A percentile compares a stretch with the other conserved stretches of the same genome.
phyloP scores from a whole-genome alignment of 177 flowering plant species.

The Vitis hybrid region DNA sequence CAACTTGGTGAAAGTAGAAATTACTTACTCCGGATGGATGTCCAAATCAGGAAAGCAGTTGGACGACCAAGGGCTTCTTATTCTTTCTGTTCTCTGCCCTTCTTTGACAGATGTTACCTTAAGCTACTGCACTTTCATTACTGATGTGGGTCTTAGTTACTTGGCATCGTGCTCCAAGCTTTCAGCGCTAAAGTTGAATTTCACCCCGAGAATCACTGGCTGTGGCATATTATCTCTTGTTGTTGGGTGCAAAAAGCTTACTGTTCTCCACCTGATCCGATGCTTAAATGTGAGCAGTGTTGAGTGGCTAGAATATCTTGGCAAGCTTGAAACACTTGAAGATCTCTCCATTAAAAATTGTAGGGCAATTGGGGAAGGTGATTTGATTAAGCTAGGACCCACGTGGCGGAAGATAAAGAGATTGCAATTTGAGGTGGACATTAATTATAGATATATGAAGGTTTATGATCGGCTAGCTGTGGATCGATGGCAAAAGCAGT shows the following conservation, averaged over 20 bases:
- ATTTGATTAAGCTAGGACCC: conserved; percentile 66
- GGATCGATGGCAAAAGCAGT: conserved; percentile 69
- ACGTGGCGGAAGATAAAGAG: conserved; percentile 63
- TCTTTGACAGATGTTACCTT: conserved; percentile 57
- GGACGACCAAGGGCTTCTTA: conserved; percentile 66
- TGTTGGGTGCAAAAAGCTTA: conserved; percentile 70
- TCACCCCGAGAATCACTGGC: conserved; percentile 72
- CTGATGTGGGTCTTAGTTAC: conserved; percentile 64
- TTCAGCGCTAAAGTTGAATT: conserved; percentile 62
- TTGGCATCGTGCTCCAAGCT: conserved; percentile 67
- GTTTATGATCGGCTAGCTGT: conserved; percentile 58
- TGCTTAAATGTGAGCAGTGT: conserved; percentile 69
- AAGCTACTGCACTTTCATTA: conserved; percentile 73
- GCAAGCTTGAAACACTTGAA: conserved; percentile 59
- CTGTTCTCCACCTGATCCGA: conserved; percentile 58
- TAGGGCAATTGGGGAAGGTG: conserved; percentile 83
- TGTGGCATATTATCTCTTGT: conserved; percentile 72
- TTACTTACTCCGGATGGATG: conserved; percentile 78
- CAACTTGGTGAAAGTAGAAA: conserved; percentile 58
- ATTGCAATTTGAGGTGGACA: conserved; percentile 76
- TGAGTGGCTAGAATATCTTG: conserved; percentile 84
- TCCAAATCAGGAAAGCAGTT: conserved; percentile 78
- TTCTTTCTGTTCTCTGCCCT: conserved; percentile 56
- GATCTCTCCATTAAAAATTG: conserved; percentile 76
- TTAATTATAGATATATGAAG: conserved; percentile 75